A percentile compares a stretch with the other conserved stretches of the same genome.
phyloP scores from a whole-genome alignment of 768 basidiomycete species.

The Tulasnella sp. region DNA sequence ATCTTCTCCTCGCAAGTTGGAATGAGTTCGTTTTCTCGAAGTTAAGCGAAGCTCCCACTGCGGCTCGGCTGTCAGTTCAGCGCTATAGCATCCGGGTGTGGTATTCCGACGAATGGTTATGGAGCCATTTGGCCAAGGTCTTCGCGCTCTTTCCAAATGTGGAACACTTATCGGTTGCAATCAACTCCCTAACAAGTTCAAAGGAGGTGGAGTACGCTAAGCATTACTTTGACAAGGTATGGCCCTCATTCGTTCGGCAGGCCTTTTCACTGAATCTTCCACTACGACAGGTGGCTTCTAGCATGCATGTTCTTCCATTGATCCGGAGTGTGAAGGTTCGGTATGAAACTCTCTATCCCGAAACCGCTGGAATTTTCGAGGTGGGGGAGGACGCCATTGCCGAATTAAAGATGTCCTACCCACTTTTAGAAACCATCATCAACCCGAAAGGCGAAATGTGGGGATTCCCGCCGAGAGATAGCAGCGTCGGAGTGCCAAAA shows the following conservation, averaged over 20 bases:
- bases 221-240: neutral
- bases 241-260: neutral
- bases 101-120: neutral
- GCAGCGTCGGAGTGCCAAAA: no score
- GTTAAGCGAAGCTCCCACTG: no score
- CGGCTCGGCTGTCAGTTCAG: neutral
- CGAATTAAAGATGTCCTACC: neutral
- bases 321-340: neutral
- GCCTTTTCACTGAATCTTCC: neutral
- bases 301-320: neutral
- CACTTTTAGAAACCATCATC: neutral
- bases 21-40: neutral
- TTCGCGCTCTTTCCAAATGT: neutral
- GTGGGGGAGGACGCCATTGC: neutral
- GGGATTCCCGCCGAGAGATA: no score
- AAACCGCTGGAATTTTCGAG: neutral
- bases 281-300: neutral
- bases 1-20: neutral
- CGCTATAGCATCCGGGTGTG: neutral
- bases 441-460: neutral
- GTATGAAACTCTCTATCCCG: neutral
- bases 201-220: neutral
- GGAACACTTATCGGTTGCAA: neutral
- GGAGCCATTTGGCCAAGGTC: neutral
- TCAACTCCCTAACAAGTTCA: neutral